Evolutionary conservation across 1,139 yeast genomes (phyloP).

Genomic region (Komagataea norvegica): DNA sequence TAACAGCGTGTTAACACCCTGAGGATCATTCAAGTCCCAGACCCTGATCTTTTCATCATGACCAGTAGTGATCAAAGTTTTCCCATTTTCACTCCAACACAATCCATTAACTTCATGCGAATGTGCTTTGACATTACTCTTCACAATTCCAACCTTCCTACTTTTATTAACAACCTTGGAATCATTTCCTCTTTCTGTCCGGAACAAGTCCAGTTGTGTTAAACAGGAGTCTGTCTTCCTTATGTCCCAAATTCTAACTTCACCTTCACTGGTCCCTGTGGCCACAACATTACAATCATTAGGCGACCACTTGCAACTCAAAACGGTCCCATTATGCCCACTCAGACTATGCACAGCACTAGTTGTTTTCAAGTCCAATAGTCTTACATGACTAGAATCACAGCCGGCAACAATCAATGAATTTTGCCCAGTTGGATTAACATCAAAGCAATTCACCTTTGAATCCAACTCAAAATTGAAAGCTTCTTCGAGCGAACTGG

Average conservation of each 20-base stretch:
- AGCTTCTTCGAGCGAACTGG: conserved; percentile 56
- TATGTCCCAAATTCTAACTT: conserved; percentile 68
- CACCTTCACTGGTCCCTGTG: conserved; percentile 35
- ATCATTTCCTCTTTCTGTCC: conserved; percentile 29
- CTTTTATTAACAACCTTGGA: conserved; percentile 24
- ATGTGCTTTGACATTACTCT: conserved; percentile 51
- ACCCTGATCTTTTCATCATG: conserved; percentile 71
- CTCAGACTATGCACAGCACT: conserved; percentile 65
- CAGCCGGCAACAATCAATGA: conserved; percentile 65
- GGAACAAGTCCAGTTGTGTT: conserved; percentile 45
- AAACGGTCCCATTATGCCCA: conserved; percentile 60
- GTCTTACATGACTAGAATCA: conserved; percentile 64
- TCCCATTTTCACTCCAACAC: conserved; percentile 63
- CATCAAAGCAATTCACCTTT: conserved; percentile 54
- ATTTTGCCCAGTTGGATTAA: conserved; percentile 35
- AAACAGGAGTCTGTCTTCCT: conserved; percentile 64
- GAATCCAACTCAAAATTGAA: conserved; percentile 52
- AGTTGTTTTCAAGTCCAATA: conserved; percentile 68
- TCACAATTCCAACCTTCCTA: conserved; percentile 22
- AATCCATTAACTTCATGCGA: conserved; percentile 72
- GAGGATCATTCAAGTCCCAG: conserved; percentile 53
- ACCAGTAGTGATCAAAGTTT: conserved; percentile 58
- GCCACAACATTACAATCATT: conserved; percentile 28
- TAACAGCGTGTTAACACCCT: conserved; percentile 54
- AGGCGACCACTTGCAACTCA: conserved; percentile 78